Evolutionary conservation across 2,329 filamentous ascomycete species (phyloP).

Genomic region (Colletotrichum echinochloae): DNA sequence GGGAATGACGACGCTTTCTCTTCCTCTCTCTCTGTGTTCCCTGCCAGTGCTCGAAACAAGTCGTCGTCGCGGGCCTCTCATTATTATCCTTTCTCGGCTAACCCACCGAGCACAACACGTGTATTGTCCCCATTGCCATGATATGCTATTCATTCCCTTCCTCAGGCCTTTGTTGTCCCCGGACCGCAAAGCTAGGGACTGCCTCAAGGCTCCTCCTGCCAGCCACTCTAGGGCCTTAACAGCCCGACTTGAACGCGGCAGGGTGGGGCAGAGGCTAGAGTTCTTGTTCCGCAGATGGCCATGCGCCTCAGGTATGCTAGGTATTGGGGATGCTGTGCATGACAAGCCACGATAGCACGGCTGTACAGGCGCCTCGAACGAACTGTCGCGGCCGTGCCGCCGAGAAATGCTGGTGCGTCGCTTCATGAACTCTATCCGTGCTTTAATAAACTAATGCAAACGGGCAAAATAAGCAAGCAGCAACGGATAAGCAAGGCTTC

Average conservation of each 20-base stretch:
- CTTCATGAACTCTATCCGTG: constrained; percentile 25
- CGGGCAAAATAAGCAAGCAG: background rate
- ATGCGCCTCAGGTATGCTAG: background rate
- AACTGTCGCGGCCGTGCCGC: background rate
- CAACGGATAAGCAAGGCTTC: background rate
- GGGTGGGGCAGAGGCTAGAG: constrained; percentile 9
- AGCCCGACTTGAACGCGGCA: background rate
- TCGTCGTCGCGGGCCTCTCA: constrained; percentile 7
- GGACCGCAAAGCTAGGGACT: background rate
- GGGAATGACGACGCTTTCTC: constrained; percentile 28
- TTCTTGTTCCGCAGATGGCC: background rate
- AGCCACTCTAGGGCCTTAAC: background rate
- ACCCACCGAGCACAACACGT: background rate
- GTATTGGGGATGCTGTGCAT: background rate
- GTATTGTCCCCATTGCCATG: background rate
- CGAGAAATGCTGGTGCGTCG: constrained; percentile 10
- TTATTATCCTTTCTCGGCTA: background rate
- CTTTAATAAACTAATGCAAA: background rate
- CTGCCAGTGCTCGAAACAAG: constrained; percentile 6
- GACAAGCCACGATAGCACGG: background rate
- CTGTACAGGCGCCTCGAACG: background rate
- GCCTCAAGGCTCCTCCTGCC: background rate
- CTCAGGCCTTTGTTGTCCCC: background rate
- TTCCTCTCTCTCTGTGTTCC: too few relatives aligned
- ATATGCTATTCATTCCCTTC: background rate